Base-by-base conservation (phyloP, 2,329 filamentous ascomycete genomes). In the Talaromyces sp. region DNA sequence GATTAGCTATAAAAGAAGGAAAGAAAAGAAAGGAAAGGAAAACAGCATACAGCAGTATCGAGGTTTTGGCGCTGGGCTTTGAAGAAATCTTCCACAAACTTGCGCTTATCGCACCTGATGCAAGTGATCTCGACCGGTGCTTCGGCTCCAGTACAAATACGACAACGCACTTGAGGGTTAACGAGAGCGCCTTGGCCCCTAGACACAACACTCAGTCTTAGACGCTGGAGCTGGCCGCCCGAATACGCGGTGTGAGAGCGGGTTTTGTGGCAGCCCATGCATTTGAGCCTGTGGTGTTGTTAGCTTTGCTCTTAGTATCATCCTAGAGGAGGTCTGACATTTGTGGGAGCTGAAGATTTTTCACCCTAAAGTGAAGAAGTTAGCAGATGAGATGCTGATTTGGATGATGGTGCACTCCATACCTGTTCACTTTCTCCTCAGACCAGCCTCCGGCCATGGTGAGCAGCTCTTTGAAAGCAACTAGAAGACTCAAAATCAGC, bases 121-220 rank as follows among this genome's bases (percentile, higher is more conserved):
- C 84, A 86, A 8, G 74, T 72, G 31, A 85, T 67, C 65, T 86
- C 83, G 4, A 76, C 69, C 2, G 74, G 64, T 54, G 78, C 76
- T 1, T 14, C 14, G 12, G 68, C 66, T 4, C 78, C 78, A 36
- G 76, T 73, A 63, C 84, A 86, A 1, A 59, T 42, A 6, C 72
- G 68, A 69, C 83, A 86, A 28, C 70, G 75, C 27, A 76, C 73
- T 5, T 66, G 62, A 6, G 66, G 68, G 28, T 60, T 59, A 4
- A 61, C 42, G 28, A 69, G 64, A 16, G 64, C 68, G 1, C 57
- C 56, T 5, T 50, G 53, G 5, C 66, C 64, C 23, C 66, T 40
- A 2, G 62, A 44, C 1, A 68, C 57, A 27, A 73, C 63, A 12
- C 66, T 70, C 44, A 70, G 67, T 31, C 68, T 68, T 5, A 75